phyloP scores from a whole-genome alignment of 371 early-diverging fungal species.

The Mucor velutinosus region DNA sequence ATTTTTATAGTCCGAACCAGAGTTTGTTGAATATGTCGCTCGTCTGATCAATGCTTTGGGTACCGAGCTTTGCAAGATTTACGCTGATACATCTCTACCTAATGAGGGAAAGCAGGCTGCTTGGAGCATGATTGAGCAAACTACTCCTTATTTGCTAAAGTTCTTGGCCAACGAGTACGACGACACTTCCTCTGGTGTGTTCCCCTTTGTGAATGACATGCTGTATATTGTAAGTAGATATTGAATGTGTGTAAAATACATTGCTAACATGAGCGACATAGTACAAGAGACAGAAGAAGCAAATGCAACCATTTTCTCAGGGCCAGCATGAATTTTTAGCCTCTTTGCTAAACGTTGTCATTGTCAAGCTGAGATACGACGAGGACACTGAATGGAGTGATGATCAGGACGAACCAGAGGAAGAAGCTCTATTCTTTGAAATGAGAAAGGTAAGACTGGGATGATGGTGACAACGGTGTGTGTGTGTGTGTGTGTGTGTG shows the following conservation, averaged over 20 bases:
- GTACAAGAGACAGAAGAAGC: constrained; percentile 72
- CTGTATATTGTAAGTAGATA: constrained; percentile 56
- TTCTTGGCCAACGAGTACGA: constrained; percentile 82
- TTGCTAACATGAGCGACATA: constrained; percentile 16
- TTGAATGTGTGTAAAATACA: neutral
- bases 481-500: neutral
- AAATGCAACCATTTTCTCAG: constrained; percentile 57
- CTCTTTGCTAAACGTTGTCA: constrained; percentile 73
- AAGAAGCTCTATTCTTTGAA: constrained; percentile 72
- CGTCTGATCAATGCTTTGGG: constrained; percentile 83
- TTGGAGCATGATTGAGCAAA: constrained; percentile 59
- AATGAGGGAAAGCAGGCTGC: constrained; percentile 44
- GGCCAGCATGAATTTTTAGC: constrained; percentile 72
- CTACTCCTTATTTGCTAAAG: constrained; percentile 70
- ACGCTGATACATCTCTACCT: constrained; percentile 57
- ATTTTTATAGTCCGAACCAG: constrained; percentile 58
- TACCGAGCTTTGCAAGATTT: constrained; percentile 80
- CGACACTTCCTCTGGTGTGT: constrained; percentile 78
- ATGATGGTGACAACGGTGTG: neutral
- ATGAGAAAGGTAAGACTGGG: constrained; percentile 67
- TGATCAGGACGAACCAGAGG: constrained; percentile 76
- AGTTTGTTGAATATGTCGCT: constrained; percentile 83
- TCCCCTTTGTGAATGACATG: constrained; percentile 71
- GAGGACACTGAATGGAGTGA: constrained; percentile 79
- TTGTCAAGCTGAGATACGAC: constrained; percentile 89